Percentiles rank a stretch among this genome's conserved stretches.
phyloP scores from a whole-genome alignment of 495 filamentous ascomycete genomes.

The Penicillium verhagenii region DNA sequence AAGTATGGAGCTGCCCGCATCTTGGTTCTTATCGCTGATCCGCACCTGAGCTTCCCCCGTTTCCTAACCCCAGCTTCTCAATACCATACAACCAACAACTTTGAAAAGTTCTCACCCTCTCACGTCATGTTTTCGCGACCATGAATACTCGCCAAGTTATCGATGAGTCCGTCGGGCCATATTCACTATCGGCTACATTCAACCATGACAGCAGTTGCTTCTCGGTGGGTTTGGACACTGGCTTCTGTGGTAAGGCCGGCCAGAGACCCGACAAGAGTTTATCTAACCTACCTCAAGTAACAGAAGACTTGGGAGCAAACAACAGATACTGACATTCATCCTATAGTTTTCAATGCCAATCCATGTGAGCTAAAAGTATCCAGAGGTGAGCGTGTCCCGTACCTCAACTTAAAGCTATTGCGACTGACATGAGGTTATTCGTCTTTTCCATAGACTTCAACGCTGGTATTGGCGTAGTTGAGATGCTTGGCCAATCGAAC shows the following conservation, averaged over 20 bases:
- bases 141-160: conserved; percentile 94
- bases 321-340: conserved; percentile 8
- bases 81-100: no score
- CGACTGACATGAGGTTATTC: neutral
- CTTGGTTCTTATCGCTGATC: conserved; percentile 31
- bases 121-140: conserved; percentile 26
- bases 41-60: conserved; percentile 3
- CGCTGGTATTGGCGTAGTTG: conserved; percentile 76
- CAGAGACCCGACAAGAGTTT: conserved; percentile 1
- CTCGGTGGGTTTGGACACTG: conserved; percentile 81
- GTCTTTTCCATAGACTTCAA: conserved; percentile 70
- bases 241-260: conserved; percentile 71
- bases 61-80: neutral
- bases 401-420: neutral
- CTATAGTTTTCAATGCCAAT: conserved; percentile 71
- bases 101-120: neutral
- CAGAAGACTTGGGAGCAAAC: neutral
- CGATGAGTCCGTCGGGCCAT: conserved; percentile 68
- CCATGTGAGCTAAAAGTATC: conserved; percentile 72
- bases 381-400: conserved; percentile 46
- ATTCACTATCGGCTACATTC: conserved; percentile 81
- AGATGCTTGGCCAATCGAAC: conserved; percentile 87
- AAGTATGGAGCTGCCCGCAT: conserved; percentile 6
- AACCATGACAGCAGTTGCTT: conserved; percentile 87
- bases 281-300: neutral